phyloP scores from a whole-genome alignment of 176 grass and related monocot genomes.

The Hordeum marinum region DNA sequence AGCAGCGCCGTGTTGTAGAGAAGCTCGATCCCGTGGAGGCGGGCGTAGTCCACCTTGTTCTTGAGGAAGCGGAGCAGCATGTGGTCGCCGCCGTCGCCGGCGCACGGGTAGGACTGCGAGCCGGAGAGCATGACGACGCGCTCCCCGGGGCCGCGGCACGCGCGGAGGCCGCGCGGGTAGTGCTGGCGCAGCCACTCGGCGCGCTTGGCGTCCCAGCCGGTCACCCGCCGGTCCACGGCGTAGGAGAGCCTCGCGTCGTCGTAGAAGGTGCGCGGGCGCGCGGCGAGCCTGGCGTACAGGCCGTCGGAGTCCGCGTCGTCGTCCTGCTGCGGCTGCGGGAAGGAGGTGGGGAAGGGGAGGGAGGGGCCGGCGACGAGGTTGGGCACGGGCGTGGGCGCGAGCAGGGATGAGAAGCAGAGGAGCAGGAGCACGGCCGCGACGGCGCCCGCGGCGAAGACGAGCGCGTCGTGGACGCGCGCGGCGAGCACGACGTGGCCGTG shows the following conservation, averaged over 20 bases:
- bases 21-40: slow-evolving; percentile 58
- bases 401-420: slow-evolving; percentile 8
- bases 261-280: slow-evolving; percentile 29
- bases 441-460: slow-evolving; percentile 61
- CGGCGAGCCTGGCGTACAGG: neutral
- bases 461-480: slow-evolving; percentile 16
- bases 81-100: slow-evolving; percentile 49
- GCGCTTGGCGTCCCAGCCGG: slow-evolving; percentile 70
- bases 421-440: slow-evolving; percentile 38
- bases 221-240: slow-evolving; percentile 28
- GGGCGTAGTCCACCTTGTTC: slow-evolving; percentile 93
- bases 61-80: slow-evolving; percentile 61
- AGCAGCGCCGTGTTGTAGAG: slow-evolving; percentile 63
- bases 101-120: slow-evolving; percentile 61
- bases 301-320: neutral
- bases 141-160: neutral
- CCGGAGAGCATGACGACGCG: slow-evolving; percentile 66
- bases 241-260: slow-evolving; percentile 54
- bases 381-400: neutral
- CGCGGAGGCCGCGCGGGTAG: neutral
- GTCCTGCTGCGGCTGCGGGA: neutral
- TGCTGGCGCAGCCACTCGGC: slow-evolving; percentile 48
- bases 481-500: neutral
- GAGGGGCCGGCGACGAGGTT: slow-evolving; percentile 12
- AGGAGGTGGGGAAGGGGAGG: neutral